Evolutionary conservation across 768 basidiomycete genomes (phyloP).

Genomic region (Boletus barrowsii): DNA sequence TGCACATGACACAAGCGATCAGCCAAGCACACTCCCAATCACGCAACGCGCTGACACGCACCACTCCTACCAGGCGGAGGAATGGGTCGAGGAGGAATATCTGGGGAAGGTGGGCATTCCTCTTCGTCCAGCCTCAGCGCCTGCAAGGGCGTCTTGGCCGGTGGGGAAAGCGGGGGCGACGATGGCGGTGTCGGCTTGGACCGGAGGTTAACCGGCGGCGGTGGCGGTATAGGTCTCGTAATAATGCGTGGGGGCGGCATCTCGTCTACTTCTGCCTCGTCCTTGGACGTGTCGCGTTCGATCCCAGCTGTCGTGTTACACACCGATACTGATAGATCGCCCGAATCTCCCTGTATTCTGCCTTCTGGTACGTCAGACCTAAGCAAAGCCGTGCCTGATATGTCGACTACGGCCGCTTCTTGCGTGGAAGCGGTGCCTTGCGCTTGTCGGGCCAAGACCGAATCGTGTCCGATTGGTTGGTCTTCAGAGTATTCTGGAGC

Average conservation of each 20-base stretch:
- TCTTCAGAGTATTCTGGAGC: slow-evolving; percentile 5
- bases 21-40: background rate
- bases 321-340: background rate
- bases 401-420: background rate
- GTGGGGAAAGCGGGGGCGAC: slow-evolving; percentile 16
- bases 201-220: slow-evolving; percentile 32
- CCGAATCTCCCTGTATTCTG: background rate
- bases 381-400: background rate
- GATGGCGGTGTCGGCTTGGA: slow-evolving; percentile 20
- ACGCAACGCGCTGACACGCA: slow-evolving; percentile 5
- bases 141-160: slow-evolving; percentile 9
- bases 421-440: slow-evolving; percentile 1
- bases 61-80: slow-evolving; percentile 31
- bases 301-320: background rate
- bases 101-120: slow-evolving; percentile 27
- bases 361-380: background rate
- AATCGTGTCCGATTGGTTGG: background rate
- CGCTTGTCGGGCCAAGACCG: background rate
- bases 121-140: slow-evolving; percentile 19
- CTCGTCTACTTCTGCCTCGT: slow-evolving; percentile 24
- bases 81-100: slow-evolving; percentile 29
- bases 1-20: slow-evolving; percentile 1
- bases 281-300: slow-evolving; percentile 5
- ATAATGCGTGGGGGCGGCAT: slow-evolving; percentile 33
- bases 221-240: slow-evolving; percentile 30